Percentiles rank a stretch among this genome's conserved stretches.
Evolutionary conservation across 768 basidiomycete genomes (phyloP).

Genomic region (Macrolepiota fuliginosa): DNA sequence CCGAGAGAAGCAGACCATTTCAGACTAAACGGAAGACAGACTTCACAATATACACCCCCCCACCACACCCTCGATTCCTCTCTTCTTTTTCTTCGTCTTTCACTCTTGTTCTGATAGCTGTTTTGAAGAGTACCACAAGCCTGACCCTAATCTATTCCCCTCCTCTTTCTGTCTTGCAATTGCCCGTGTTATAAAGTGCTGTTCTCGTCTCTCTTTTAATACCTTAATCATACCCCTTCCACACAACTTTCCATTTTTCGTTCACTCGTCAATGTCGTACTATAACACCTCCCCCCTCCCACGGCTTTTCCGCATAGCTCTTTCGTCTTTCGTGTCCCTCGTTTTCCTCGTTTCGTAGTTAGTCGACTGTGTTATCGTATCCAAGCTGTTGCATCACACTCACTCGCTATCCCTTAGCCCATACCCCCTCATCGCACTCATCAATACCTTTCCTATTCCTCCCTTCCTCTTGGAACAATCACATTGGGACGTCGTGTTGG

Average conservation of each 20-base stretch:
- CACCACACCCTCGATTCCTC: background rate
- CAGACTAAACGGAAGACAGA: background rate
- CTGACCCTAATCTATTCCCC: conserved; percentile 4
- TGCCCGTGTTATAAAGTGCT: background rate
- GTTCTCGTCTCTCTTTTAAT: background rate
- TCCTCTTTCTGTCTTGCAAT: background rate
- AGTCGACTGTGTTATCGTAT: conserved; percentile 12
- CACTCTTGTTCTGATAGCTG: background rate
- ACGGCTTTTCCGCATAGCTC: background rate
- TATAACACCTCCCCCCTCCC: background rate
- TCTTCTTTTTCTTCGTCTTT: background rate
- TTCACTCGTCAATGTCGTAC: background rate
- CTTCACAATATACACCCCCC: background rate
- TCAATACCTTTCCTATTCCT: background rate
- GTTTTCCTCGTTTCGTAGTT: background rate
- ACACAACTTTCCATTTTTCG: background rate
- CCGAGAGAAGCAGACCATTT: background rate
- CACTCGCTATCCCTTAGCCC: background rate
- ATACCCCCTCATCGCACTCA: background rate
- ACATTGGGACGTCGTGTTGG: background rate
- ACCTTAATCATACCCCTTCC: conserved; percentile 15
- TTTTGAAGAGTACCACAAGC: conserved; percentile 5
- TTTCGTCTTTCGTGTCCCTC: background rate
- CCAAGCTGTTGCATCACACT: conserved; percentile 2
- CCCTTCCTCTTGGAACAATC: background rate